phyloP scores from a whole-genome alignment of 306 rosid species.

The Cucumis cinereus region DNA sequence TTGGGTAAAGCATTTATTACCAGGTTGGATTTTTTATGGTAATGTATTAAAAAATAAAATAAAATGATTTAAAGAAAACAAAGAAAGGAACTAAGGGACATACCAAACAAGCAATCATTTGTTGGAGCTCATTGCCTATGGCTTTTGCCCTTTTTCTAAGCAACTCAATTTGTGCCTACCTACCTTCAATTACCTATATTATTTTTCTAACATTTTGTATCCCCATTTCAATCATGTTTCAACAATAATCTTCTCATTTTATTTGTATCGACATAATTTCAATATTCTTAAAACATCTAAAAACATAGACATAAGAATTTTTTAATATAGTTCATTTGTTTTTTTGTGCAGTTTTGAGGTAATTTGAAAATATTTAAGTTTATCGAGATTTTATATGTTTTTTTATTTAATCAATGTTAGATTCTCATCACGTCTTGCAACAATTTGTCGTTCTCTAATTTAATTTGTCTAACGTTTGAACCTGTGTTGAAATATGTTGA shows the following conservation, averaged over 20 bases:
- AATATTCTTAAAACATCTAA: no score
- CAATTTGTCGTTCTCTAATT: neutral
- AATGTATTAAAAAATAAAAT: neutral
- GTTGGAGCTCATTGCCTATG: neutral
- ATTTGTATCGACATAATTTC: neutral
- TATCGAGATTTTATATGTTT: no score
- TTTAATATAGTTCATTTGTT: no score
- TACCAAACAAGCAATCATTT: slow-evolving; percentile 20
- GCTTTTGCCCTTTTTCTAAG: neutral
- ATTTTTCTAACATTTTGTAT: neutral
- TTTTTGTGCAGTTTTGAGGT: no score
- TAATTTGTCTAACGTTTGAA: neutral
- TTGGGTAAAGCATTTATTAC: neutral
- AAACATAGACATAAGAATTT: no score
- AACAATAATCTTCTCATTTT: neutral
- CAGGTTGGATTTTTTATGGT: neutral
- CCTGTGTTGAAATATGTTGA: neutral
- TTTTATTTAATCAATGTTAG: neutral
- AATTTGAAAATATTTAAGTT: no score
- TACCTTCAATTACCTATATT: neutral
- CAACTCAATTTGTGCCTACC: neutral
- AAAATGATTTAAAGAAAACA: neutral
- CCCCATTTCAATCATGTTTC: neutral
- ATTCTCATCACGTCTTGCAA: no score
- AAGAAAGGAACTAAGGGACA: neutral